Conservation (phyloP, 2,329 filamentous ascomycete species). For the Stachybotrys elegans region DNA sequence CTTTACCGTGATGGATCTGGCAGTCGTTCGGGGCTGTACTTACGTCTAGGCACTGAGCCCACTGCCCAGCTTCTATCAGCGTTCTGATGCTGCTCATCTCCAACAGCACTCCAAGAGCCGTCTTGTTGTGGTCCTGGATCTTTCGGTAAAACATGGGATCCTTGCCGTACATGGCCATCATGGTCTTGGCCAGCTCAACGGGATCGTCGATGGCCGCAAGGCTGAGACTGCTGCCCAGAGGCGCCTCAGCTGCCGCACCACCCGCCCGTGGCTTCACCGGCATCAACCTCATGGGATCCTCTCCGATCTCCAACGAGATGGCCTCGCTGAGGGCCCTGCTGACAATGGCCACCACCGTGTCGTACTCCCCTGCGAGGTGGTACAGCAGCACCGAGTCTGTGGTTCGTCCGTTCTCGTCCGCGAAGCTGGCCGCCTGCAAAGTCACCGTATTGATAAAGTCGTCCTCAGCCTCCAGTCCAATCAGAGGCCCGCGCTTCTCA, state of each 20-base stretch:
- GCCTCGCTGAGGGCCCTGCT: constrained; percentile 88
- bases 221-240: constrained; percentile 52
- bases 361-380: constrained; percentile 91
- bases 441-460: constrained; percentile 92
- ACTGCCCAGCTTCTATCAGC: constrained; percentile 48
- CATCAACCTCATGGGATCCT: constrained; percentile 71
- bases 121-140: constrained; percentile 52
- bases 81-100: constrained; percentile 59
- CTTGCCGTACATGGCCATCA: constrained; percentile 59
- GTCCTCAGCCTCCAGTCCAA: constrained; percentile 72
- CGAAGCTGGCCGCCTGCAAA: constrained; percentile 82
- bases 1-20: not conserved
- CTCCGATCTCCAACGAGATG: constrained; percentile 78
- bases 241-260: constrained; percentile 25
- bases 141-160: constrained; percentile 56
- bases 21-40: constrained; percentile 25
- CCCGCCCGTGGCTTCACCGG: constrained; percentile 68
- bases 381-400: constrained; percentile 94
- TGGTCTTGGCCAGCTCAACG: constrained; percentile 52
- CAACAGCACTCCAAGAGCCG: constrained; percentile 51
- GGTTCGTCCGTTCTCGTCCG: constrained; percentile 88
- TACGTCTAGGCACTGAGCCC: constrained; percentile 55
- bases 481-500: constrained; percentile 76
- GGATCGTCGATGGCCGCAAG: constrained; percentile 56
- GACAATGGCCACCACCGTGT: constrained; percentile 86